Evolutionary conservation across 2,329 filamentous ascomycete genomes (phyloP).

Genomic region (Endothia cerciana): DNA sequence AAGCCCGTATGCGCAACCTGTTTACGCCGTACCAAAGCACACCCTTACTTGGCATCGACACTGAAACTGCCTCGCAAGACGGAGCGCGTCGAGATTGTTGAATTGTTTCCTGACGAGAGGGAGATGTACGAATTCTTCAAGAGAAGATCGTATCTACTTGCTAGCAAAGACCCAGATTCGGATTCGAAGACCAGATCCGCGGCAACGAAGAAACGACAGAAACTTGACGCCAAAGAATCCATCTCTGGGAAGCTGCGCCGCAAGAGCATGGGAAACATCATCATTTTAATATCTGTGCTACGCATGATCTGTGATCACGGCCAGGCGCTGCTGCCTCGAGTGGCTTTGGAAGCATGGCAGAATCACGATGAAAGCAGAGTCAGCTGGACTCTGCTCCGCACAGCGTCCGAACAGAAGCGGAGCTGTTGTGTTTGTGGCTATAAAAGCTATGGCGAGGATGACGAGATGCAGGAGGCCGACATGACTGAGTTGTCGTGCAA

Average conservation of each 20-base stretch:
- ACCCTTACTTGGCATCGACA: slow-evolving; percentile 8
- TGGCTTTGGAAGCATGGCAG: slow-evolving; percentile 31
- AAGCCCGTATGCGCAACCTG: slow-evolving; percentile 37
- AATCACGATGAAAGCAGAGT: slow-evolving; percentile 17
- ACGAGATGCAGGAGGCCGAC: neutral
- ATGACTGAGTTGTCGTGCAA: slow-evolving; percentile 10
- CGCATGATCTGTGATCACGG: slow-evolving; percentile 40
- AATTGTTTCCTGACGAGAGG: slow-evolving; percentile 27
- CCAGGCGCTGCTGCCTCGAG: slow-evolving; percentile 33
- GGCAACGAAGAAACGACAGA: slow-evolving; percentile 16
- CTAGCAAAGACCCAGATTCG: slow-evolving; percentile 1
- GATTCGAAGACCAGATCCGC: neutral
- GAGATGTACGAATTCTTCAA: slow-evolving; percentile 35
- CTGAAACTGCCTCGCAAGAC: slow-evolving; percentile 31
- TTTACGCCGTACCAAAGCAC: slow-evolving; percentile 37
- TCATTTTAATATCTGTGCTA: slow-evolving; percentile 34
- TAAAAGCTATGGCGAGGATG: too few relatives aligned
- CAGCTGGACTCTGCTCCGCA: slow-evolving; percentile 15
- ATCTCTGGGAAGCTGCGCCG: neutral
- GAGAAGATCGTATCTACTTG: slow-evolving; percentile 21
- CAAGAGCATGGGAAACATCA: slow-evolving; percentile 28
- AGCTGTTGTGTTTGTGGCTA: slow-evolving; percentile 10
- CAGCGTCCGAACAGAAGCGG: slow-evolving; percentile 1
- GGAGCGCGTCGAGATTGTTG: slow-evolving; percentile 28
- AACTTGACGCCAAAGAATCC: neutral